Percentiles rank a stretch among this genome's conserved stretches.
Evolutionary conservation across 139 green algal species (phyloP).

Genomic region (Spirogloea muscicola): DNA sequence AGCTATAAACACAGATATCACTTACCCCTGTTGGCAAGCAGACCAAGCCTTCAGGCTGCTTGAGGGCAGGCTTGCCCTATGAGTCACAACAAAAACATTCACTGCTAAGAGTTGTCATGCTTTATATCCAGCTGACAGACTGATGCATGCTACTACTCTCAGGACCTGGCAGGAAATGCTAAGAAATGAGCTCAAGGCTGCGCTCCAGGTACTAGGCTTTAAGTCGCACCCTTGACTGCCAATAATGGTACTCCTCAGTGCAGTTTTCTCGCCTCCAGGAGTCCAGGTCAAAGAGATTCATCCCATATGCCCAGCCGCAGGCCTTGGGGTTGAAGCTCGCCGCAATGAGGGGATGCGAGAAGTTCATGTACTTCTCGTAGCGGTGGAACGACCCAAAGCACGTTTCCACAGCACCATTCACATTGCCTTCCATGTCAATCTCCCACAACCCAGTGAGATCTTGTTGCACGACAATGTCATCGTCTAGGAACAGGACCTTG

Average conservation of each 20-base stretch:
- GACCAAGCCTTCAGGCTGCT: too few species aligned
- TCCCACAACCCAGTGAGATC: conserved; percentile 15
- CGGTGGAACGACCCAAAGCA: conserved; percentile 1
- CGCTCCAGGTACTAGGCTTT: too few species aligned
- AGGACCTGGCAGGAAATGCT: too few species aligned
- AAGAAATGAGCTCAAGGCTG: too few species aligned
- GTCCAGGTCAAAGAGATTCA: conserved; percentile 11
- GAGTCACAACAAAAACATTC: too few species aligned
- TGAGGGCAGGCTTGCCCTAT: too few species aligned
- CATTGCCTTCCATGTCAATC: conserved; percentile 11
- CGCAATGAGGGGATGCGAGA: not conserved
- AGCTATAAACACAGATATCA: too few species aligned
- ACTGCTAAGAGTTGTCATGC: too few species aligned
- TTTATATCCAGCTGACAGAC: too few species aligned
- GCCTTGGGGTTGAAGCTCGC: not conserved
- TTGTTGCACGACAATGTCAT: conserved; percentile 11
- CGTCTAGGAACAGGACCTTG: conserved; percentile 9
- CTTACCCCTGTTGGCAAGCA: too few species aligned
- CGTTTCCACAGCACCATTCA: conserved; percentile 8
- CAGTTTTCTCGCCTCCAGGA: not conserved
- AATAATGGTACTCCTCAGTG: conserved; percentile 7
- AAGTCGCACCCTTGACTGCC: conserved; percentile 19
- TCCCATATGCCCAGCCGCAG: conserved; percentile 10
- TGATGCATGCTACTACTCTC: too few species aligned
- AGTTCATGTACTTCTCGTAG: conserved; percentile 5